Evolutionary conservation across 805 yeast species (phyloP).

Genomic region (Maudiozyma bulderi): DNA sequence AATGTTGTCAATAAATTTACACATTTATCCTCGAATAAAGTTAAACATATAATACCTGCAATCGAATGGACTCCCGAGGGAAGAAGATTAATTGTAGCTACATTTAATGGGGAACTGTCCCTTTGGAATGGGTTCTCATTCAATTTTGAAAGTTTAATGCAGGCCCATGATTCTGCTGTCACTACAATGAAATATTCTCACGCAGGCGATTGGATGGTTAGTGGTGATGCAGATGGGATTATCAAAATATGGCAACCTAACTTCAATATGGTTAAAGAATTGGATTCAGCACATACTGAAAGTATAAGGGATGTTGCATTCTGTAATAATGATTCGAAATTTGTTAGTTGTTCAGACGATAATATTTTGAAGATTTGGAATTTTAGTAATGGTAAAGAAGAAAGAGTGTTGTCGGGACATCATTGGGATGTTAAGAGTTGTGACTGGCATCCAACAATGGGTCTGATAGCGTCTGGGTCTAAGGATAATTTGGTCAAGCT

Average conservation of each 20-base stretch:
- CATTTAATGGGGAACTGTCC: constrained; percentile 91
- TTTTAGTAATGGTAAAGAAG: constrained; percentile 80
- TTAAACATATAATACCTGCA: constrained; percentile 80
- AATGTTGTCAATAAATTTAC: constrained; percentile 75
- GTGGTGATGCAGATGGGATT: constrained; percentile 88
- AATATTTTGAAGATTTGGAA: constrained; percentile 87
- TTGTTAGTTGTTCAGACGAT: constrained; percentile 92
- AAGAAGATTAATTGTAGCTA: constrained; percentile 76
- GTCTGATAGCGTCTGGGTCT: constrained; percentile 84
- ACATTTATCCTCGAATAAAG: constrained; percentile 84
- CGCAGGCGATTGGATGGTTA: constrained; percentile 86
- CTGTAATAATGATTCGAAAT: constrained; percentile 82
- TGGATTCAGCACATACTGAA: constrained; percentile 44
- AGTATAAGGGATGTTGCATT: constrained; percentile 81
- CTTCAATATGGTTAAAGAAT: constrained; percentile 85
- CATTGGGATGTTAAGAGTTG: constrained; percentile 98
- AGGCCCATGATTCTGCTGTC: constrained; percentile 91
- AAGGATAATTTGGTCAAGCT: constrained; percentile 87
- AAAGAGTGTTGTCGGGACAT: constrained; percentile 74
- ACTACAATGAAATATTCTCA: constrained; percentile 73
- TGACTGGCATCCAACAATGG: constrained; percentile 92
- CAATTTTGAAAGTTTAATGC: constrained; percentile 95
- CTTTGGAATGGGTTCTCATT: constrained; percentile 94
- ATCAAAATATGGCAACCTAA: constrained; percentile 97
- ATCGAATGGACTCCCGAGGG: constrained; percentile 98